phyloP scores from a whole-genome alignment of 2,329 filamentous ascomycete genomes.

The Cytospora piceicola region DNA sequence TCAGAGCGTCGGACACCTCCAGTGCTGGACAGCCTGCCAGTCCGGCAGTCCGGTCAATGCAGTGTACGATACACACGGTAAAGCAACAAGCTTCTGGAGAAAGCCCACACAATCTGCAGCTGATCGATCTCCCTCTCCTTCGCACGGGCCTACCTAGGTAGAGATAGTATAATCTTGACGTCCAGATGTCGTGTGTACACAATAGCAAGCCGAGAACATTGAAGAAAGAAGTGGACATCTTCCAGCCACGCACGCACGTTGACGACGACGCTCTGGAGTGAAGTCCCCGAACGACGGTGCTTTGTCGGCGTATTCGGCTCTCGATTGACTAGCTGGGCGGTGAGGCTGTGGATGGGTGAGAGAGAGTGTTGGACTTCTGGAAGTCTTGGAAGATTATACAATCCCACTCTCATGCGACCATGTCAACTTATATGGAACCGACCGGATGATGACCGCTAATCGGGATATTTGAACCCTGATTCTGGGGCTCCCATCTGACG shows the following conservation, averaged over 20 bases:
- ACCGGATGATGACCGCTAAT: neutral
- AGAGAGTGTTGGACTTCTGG: neutral
- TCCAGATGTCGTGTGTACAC: too few species aligned
- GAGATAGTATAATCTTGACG: too few species aligned
- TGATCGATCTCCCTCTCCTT: neutral
- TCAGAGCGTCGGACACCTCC: neutral
- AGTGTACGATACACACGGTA: neutral
- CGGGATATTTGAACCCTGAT: too few species aligned
- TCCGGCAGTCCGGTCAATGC: neutral
- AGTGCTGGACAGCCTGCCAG: too few species aligned
- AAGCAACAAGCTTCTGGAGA: neutral
- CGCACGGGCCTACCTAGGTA: too few species aligned
- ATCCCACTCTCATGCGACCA: neutral
- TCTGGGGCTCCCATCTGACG: too few species aligned
- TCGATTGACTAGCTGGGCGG: neutral
- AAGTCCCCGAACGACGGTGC: neutral
- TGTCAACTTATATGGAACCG: neutral
- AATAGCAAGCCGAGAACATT: too few species aligned
- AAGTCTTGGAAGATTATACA: neutral
- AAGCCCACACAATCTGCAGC: constrained; percentile 2
- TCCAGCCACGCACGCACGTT: neutral
- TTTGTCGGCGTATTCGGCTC: neutral
- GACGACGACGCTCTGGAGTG: neutral
- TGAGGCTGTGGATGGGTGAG: neutral
- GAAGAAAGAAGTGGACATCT: too few species aligned